phyloP scores from a whole-genome alignment of 192 early-diverging fungal species.

The Umbelopsis ramanniana region DNA sequence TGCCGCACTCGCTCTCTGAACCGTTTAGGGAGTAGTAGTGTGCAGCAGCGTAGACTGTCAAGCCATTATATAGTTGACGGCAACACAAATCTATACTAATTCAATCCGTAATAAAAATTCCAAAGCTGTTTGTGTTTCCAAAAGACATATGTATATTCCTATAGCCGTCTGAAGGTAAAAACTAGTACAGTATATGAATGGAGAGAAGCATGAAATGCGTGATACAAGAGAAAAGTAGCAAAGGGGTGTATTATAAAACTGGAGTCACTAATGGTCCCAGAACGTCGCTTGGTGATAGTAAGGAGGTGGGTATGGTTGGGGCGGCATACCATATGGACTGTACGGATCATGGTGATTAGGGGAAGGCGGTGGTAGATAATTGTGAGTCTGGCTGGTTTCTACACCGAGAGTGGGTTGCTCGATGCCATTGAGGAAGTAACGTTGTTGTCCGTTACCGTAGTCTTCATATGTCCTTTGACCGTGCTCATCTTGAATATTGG shows the following conservation, averaged over 20 bases:
- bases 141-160: background rate
- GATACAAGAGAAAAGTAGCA: background rate
- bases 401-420: slow-evolving; percentile 6
- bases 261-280: background rate
- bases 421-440: slow-evolving; percentile 20
- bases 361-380: background rate
- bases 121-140: background rate
- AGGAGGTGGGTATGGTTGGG: background rate
- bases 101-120: background rate
- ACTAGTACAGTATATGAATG: background rate
- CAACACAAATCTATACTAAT: background rate
- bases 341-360: background rate
- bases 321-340: background rate
- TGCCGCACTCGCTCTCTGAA: slow-evolving; percentile 9
- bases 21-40: background rate
- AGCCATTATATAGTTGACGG: background rate
- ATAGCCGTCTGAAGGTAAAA: background rate
- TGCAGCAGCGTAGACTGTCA: no score
- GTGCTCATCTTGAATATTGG: slow-evolving; percentile 23
- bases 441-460: slow-evolving; percentile 27
- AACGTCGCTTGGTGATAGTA: background rate
- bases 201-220: no score
- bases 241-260: background rate
- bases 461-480: slow-evolving; percentile 13
- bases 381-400: background rate